Conservation (phyloP, 768 basidiomycete species). For the Lactifluus hygrophoroides region DNA sequence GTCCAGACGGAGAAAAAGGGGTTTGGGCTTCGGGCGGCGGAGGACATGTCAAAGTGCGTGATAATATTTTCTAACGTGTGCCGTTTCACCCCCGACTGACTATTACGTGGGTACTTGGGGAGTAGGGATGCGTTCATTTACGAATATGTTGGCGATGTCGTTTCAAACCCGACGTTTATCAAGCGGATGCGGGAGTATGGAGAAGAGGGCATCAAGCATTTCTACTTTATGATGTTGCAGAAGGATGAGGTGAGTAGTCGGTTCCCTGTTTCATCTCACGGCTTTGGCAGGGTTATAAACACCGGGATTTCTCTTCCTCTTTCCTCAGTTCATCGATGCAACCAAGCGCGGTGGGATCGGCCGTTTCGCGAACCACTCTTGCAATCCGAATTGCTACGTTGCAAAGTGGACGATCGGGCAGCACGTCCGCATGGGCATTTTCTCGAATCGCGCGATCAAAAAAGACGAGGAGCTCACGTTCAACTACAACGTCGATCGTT, state of each 20-base stretch:
- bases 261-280: background rate
- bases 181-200: slow-evolving; percentile 94
- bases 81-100: too few species aligned
- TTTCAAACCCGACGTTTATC: slow-evolving; percentile 77
- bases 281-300: too few species aligned
- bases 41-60: slow-evolving; percentile 55
- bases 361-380: slow-evolving; percentile 96
- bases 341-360: slow-evolving; percentile 96
- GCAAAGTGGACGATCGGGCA: slow-evolving; percentile 94
- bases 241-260: slow-evolving; percentile 76
- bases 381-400: slow-evolving; percentile 95
- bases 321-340: slow-evolving; percentile 86
- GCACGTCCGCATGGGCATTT: slow-evolving; percentile 94
- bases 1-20: slow-evolving; percentile 95
- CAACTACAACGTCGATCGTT: slow-evolving; percentile 99
- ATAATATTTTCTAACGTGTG: background rate
- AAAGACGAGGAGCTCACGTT: slow-evolving; percentile 90
- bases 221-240: slow-evolving; percentile 99
- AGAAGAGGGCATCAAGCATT: slow-evolving; percentile 87
- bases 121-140: slow-evolving; percentile 86
- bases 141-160: slow-evolving; percentile 96
- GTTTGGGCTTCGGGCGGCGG: slow-evolving; percentile 77
- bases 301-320: background rate
- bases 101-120: background rate
- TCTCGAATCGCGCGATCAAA: slow-evolving; percentile 73